A percentile compares a stretch with the other conserved stretches of the same genome.
These are phyloP conservation scores for Farysia itapuensis DNA, from an alignment of 1,284 basidiomycete species.

Conservation along the genomic window DNA sequence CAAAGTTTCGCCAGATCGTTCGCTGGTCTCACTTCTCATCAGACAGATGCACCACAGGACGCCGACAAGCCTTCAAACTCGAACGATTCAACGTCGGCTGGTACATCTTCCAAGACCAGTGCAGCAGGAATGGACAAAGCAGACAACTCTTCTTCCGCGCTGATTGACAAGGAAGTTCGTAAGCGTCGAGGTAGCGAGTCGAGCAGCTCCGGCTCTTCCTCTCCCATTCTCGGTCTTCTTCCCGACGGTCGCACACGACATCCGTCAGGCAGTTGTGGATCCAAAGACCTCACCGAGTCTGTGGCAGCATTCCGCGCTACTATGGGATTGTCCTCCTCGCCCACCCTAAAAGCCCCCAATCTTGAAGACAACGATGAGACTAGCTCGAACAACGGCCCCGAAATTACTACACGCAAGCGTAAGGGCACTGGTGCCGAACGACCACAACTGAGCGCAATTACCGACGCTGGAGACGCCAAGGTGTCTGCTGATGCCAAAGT, in stretches of 20 bases:
- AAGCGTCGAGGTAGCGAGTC: conserved; percentile 4
- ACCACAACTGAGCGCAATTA: conserved; percentile 17
- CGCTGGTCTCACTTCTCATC: conserved; percentile 30
- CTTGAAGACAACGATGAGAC: conserved; percentile 3
- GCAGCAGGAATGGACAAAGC: too few species aligned
- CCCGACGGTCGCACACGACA: conserved; percentile 39
- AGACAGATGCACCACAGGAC: too few species aligned
- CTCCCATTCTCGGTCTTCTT: conserved; percentile 25
- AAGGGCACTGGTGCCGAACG: conserved; percentile 12
- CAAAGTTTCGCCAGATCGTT: conserved; percentile 35
- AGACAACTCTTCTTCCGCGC: too few species aligned
- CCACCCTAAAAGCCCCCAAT: conserved; percentile 15
- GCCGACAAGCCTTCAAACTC: too few species aligned
- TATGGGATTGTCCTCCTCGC: conserved; percentile 32
- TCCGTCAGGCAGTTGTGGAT: conserved; percentile 28
- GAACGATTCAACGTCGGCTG: too few species aligned
- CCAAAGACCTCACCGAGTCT: conserved; percentile 22
- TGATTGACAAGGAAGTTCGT: too few species aligned
- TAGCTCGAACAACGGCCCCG: conserved; percentile 6
- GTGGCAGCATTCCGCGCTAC: conserved; percentile 30
- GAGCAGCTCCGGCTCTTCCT: conserved; percentile 14
- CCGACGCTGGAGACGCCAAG: not conserved
- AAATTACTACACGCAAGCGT: conserved; percentile 17
- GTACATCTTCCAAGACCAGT: too few species aligned
- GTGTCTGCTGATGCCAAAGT: not conserved